Evolutionary conservation across 1,284 basidiomycete species (phyloP), one percentile per base, ranked within the genome.

Genomic region (Apiotrichum siamense): DNA sequence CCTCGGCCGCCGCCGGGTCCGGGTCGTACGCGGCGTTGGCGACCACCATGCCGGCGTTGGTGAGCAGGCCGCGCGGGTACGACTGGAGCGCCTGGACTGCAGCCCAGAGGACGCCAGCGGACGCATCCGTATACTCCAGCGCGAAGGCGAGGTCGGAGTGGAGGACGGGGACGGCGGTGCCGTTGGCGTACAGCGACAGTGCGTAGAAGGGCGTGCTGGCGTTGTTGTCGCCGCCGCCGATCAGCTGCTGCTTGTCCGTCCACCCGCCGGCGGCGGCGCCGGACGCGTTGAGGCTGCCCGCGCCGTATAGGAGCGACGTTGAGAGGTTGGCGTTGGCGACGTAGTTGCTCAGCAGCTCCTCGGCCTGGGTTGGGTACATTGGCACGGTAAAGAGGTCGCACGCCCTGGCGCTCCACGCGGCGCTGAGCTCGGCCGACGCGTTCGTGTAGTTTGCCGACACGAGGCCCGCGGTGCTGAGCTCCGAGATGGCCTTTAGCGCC

Each of bases 21-120:
- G 67, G 59, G 49, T 75, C 75, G 59, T 76, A 76, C 0, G 76
- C 76, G 0, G 76, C 72, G 59, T 77, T 77, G 26, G 77, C 69
- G 18, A 76, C 72, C 4, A 78, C 67, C 76, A 77, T 77, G 24
- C 57, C 57, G 7, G 26, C 56, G 41, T 58, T 58, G 18, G 56
- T 58, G 10, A 58, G 47, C 31, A 58, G 56, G 40, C 74, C 74
- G 57, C 68, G 61, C 0, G 77, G 76, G 61, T 77, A 78, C 9
- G 77, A 73, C 57, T 75, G 72, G 31, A 78, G 60, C 2, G 74
- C 72, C 29, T 75, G 64, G 13, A 76, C 63, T 6, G 70, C 69
- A 5, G 74, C 73, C 52, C 71, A 62, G 35, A 78, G 55, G 35
- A 74, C 59, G 4, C 25, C 48, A 9, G 65, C 52, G 17, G 59